phyloP scores from a whole-genome alignment of 257 asterid genomes.

The Gentiana straminea region DNA sequence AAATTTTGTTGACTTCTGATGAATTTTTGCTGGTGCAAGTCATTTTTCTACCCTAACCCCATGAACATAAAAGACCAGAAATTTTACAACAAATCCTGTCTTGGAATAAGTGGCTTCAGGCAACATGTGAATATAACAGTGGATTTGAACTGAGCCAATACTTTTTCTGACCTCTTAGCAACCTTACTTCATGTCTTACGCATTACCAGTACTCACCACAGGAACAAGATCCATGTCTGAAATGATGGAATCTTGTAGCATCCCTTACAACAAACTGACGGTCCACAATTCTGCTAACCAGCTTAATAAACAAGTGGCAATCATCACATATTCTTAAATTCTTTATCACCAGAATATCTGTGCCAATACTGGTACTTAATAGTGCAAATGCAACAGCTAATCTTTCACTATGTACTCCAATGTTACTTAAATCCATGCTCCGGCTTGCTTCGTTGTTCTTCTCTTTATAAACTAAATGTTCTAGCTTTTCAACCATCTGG shows the following conservation, averaged over 20 bases:
- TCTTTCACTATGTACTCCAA: slow-evolving; percentile 64
- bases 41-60: no score
- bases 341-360: slow-evolving; percentile 60
- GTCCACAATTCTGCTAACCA: slow-evolving; percentile 38
- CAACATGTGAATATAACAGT: no score
- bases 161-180: neutral
- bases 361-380: slow-evolving; percentile 23
- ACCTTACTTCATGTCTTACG: neutral
- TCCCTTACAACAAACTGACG: slow-evolving; percentile 68
- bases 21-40: no score
- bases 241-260: slow-evolving; percentile 90
- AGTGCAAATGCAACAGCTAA: slow-evolving; percentile 83
- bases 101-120: no score
- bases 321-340: slow-evolving; percentile 80
- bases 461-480: slow-evolving; percentile 18
- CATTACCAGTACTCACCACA: slow-evolving; percentile 82
- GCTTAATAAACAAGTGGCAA: slow-evolving; percentile 65
- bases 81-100: no score
- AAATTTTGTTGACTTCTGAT: no score
- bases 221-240: slow-evolving; percentile 62
- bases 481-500: slow-evolving; percentile 40
- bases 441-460: slow-evolving; percentile 7
- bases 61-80: no score
- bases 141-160: no score
- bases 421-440: slow-evolving; percentile 13